phyloP scores from a whole-genome alignment of 1,284 basidiomycete genomes.

The Leccinum pachyderme region DNA sequence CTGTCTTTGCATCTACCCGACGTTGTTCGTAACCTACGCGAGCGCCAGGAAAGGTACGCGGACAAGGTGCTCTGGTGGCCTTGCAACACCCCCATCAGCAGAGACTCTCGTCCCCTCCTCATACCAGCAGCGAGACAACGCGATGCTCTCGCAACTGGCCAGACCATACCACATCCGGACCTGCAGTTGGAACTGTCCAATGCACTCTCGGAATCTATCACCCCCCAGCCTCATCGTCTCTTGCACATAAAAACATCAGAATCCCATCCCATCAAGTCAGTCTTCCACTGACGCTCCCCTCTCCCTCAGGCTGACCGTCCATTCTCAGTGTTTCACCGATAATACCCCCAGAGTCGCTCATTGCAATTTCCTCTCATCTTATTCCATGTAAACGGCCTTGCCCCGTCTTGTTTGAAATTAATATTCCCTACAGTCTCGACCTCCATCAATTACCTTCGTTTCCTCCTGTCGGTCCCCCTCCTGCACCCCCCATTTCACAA shows the following conservation, averaged over 20 bases:
- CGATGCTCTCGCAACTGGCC: constrained; percentile 22
- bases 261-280: constrained; percentile 82
- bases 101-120: constrained; percentile 9
- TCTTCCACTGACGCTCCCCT: constrained; percentile 2
- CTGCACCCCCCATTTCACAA: constrained; percentile 16
- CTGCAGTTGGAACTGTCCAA: constrained; percentile 23
- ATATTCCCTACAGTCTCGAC: constrained; percentile 42
- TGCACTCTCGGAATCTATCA: constrained; percentile 24
- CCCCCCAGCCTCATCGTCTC: constrained; percentile 1
- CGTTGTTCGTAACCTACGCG: constrained; percentile 57
- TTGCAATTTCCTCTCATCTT: constrained; percentile 55
- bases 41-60: constrained; percentile 53
- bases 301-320: constrained; percentile 10
- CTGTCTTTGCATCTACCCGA: constrained; percentile 69
- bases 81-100: constrained; percentile 19
- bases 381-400: constrained; percentile 30
- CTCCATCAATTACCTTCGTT: constrained; percentile 18
- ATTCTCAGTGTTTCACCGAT: constrained; percentile 58
- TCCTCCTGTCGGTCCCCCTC: constrained; percentile 10
- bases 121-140: constrained; percentile 29
- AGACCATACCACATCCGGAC: constrained; percentile 16
- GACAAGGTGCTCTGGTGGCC: constrained; percentile 56
- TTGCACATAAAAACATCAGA: constrained; percentile 67
- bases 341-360: constrained; percentile 59
- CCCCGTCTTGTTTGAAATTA: constrained; percentile 50